A percentile compares a stretch with the other conserved stretches of the same genome.
These are phyloP conservation scores for Pseudoscleropodium purum DNA, from an alignment of 225 moss, liverwort and hornwort genomes.

Conservation along the genomic window DNA sequence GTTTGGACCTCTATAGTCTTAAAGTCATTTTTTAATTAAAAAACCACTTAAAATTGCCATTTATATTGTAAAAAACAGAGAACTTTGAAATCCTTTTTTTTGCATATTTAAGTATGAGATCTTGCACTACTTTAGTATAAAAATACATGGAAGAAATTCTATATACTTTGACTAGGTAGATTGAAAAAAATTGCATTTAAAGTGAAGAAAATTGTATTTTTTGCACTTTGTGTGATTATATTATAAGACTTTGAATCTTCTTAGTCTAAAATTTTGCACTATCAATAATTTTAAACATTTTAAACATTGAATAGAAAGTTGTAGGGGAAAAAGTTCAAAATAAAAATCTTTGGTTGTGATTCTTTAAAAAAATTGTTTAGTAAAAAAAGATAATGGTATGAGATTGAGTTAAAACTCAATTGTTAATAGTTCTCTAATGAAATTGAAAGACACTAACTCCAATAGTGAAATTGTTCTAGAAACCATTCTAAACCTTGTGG, in stretches of 20 bases:
- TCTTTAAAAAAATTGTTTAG: too few species aligned
- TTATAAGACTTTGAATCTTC: background rate
- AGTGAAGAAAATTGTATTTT: background rate
- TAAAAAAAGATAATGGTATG: background rate
- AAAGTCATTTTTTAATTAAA: background rate
- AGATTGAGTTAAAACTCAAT: background rate
- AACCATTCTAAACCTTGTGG: background rate
- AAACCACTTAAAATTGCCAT: background rate
- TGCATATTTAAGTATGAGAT: background rate
- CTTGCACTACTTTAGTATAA: background rate
- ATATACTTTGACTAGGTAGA: background rate
- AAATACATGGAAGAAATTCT: background rate
- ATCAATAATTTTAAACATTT: background rate
- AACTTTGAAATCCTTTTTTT: background rate
- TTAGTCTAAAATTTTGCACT: background rate
- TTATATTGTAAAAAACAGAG: background rate
- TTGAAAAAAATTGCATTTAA: background rate
- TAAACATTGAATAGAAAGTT: background rate
- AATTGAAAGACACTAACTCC: rapidly evolving
- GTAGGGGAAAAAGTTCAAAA: background rate
- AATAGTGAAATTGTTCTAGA: background rate
- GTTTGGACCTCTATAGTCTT: rapidly evolving
- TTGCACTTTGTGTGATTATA: background rate
- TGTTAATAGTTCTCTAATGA: background rate
- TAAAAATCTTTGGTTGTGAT: background rate